Evolutionary conservation across 2,329 filamentous ascomycete genomes (phyloP).

Genomic region (Byssothecium circinans): DNA sequence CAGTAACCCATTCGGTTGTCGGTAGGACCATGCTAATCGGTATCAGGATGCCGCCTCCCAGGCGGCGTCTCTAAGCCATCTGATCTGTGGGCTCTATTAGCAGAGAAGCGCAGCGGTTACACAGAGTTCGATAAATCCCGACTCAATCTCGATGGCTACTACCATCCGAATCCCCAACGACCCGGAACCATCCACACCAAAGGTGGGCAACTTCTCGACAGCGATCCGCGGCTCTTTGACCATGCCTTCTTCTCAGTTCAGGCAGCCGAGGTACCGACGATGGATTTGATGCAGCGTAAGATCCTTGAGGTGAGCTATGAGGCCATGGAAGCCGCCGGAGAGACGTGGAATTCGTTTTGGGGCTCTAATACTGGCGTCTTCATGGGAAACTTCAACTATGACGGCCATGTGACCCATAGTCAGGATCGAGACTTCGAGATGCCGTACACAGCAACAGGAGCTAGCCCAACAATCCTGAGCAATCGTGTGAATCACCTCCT

Average conservation of each 20-base stretch:
- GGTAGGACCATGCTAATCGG: too few relatives aligned
- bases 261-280: slow-evolving; percentile 16
- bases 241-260: slow-evolving; percentile 34
- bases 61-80: too few relatives aligned
- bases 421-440: slow-evolving; percentile 18
- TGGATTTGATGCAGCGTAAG: slow-evolving; percentile 35
- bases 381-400: slow-evolving; percentile 21
- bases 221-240: slow-evolving; percentile 42
- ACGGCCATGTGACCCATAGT: slow-evolving; percentile 16
- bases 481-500: slow-evolving; percentile 35
- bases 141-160: slow-evolving; percentile 39
- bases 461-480: slow-evolving; percentile 16
- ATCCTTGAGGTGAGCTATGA: slow-evolving; percentile 37
- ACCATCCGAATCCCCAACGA: slow-evolving; percentile 21
- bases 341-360: slow-evolving; percentile 24
- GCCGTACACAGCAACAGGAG: slow-evolving; percentile 19
- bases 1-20: too few relatives aligned
- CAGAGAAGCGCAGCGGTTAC: slow-evolving; percentile 28
- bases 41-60: too few relatives aligned
- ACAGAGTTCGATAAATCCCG: slow-evolving; percentile 29
- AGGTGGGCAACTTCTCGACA: slow-evolving; percentile 31
- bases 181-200: slow-evolving; percentile 28
- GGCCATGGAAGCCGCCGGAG: slow-evolving; percentile 45
- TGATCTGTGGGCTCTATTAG: slow-evolving; percentile 33
- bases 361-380: slow-evolving; percentile 26